Evolutionary conservation across 2,329 filamentous ascomycete genomes (phyloP).

Genomic region (Akanthomyces dipterigenus): DNA sequence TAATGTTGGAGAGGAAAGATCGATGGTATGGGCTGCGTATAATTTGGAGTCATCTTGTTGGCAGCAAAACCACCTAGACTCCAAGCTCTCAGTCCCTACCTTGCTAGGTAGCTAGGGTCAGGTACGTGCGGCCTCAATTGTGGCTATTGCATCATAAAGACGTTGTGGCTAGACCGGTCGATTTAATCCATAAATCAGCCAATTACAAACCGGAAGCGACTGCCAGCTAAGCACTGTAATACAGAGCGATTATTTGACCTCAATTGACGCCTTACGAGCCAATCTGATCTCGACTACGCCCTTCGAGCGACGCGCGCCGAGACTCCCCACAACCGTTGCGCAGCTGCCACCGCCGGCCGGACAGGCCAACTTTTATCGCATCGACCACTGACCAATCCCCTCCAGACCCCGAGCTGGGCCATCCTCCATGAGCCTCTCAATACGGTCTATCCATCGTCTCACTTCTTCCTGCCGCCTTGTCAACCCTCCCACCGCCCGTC

Average conservation of each 20-base stretch:
- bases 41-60: no score
- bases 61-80: no score
- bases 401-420: neutral
- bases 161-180: neutral
- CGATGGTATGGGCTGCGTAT: no score
- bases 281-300: no score
- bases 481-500: slow-evolving; percentile 13
- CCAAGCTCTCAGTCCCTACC: no score
- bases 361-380: neutral
- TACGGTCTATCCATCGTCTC: neutral
- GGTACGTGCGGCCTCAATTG: no score
- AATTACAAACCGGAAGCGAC: no score
- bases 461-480: neutral
- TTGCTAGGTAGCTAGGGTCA: no score
- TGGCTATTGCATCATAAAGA: neutral
- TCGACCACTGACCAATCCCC: neutral
- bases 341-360: neutral
- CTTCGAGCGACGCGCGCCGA: no score
- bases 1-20: no score
- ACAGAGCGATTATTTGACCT: no score
- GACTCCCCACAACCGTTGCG: neutral
- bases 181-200: neutral
- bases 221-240: no score
- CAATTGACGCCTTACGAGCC: neutral
- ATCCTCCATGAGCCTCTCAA: slow-evolving; percentile 12